phyloP scores from a whole-genome alignment of 1,284 basidiomycete genomes.

The Cryptococcus sp. region DNA sequence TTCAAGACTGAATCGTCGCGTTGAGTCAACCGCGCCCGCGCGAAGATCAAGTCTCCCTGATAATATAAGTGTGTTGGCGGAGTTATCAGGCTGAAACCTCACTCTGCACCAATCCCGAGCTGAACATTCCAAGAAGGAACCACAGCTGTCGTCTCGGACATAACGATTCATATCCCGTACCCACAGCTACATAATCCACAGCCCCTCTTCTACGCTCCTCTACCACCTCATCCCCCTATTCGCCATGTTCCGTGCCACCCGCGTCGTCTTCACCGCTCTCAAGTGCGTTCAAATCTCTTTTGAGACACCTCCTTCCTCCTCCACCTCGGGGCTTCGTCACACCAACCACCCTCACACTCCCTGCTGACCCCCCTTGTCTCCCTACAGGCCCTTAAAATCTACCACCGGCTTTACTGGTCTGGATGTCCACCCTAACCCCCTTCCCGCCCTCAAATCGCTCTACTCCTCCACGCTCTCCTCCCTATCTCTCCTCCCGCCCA shows the following conservation, averaged over 20 bases:
- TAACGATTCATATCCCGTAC: not conserved
- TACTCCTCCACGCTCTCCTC: slow-evolving; percentile 75
- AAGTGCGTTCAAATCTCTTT: slow-evolving; percentile 25
- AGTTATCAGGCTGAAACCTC: slow-evolving; percentile 18
- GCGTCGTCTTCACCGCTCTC: slow-evolving; percentile 57
- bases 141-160: not conserved
- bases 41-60: slow-evolving; percentile 9
- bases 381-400: slow-evolving; percentile 56
- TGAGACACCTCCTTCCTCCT: not conserved
- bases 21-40: too few relatives aligned
- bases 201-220: not conserved
- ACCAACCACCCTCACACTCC: not conserved
- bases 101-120: slow-evolving; percentile 6
- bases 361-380: not conserved
- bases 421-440: slow-evolving; percentile 58
- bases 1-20: too few relatives aligned
- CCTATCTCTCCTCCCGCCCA: slow-evolving; percentile 67
- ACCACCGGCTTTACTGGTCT: slow-evolving; percentile 72
- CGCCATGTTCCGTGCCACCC: slow-evolving; percentile 71
- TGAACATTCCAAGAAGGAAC: slow-evolving; percentile 1
- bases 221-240: not conserved
- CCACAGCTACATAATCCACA: not conserved
- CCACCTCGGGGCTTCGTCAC: not conserved
- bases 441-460: slow-evolving; percentile 69
- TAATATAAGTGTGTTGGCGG: too few relatives aligned